Base-by-base conservation (phyloP, 371 early-diverging fungal genomes). In the Polyrhizophydium stewartii region DNA sequence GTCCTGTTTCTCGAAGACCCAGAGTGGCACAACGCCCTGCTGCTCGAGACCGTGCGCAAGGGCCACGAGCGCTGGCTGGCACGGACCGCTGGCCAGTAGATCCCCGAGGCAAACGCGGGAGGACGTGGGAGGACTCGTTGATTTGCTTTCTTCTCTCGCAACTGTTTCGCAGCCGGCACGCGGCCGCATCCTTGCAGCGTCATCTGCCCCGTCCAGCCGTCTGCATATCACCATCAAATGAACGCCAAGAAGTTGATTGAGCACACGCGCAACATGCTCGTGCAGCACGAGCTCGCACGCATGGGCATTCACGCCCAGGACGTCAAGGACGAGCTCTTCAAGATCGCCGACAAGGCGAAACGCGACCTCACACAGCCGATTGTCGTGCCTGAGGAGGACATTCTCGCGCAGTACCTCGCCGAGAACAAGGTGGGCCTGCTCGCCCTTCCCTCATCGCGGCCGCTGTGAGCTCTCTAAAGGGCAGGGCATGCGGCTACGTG, bases 1-100 rank as follows among this genome's bases (percentile, higher is more conserved):
- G 69, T 67, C 9, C 50, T 72, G 35, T 58, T 69, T 13, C 35
- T 69, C 7, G 67, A 72, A 55, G 67, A 41, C 52, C 69, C 69
- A 12, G 66, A 62, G 2, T 22, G 61, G 13, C 72, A 72, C 58
- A 68, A 72, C 57, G 62, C 12, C 2, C 55, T 71, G 6, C 35
- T 71, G 28, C 35, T 35, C 7, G 35, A 35, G 35, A 35, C 35
- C 7, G 35, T 35, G 35, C 35, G 35, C 35, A 35, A 35, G 35
- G 35, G 35, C 3, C 13, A 13, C 7, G 35, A 35, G 35, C 35
- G 35, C 35, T n/a, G n/a, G n/a, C n/a, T n/a, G n/a, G n/a, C n/a
- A n/a, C n/a, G n/a, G n/a, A n/a, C n/a, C n/a, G n/a, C n/a, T n/a
- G n/a, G n/a, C n/a, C n/a, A n/a, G n/a, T n/a, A n/a, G n/a, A n/a